Percentiles rank a stretch among this genome's conserved stretches.
phyloP scores from a whole-genome alignment of 129 eudicot genomes.

The Flaveria brownii region DNA sequence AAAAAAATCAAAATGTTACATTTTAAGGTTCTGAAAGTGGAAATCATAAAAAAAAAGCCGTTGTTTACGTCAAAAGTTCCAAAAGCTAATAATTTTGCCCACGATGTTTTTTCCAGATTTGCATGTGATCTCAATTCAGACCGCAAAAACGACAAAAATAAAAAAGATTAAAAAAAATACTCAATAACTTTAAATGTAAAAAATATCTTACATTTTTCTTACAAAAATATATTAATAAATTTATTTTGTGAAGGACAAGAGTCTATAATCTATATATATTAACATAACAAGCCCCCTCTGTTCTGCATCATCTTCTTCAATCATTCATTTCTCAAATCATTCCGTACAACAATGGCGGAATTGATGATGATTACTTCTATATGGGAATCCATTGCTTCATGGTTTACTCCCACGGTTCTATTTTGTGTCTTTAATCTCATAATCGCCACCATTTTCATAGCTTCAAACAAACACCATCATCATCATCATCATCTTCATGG shows the following conservation, averaged over 20 bases:
- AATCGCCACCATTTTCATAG: slow-evolving; percentile 48
- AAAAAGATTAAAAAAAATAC: not conserved
- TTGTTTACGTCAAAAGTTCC: not conserved
- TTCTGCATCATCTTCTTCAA: slow-evolving; percentile 13
- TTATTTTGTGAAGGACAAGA: too few relatives aligned
- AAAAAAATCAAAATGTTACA: not conserved
- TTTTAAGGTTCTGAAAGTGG: not conserved
- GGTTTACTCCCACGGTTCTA: slow-evolving; percentile 57
- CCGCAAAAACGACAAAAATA: not conserved
- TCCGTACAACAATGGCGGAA: slow-evolving; percentile 1
- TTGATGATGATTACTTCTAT: slow-evolving; percentile 29
- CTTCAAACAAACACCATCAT: slow-evolving; percentile 16
- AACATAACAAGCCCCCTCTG: not conserved
- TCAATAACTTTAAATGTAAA: not conserved
- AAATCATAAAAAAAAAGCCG: not conserved
- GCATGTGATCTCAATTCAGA: slow-evolving; percentile 14
- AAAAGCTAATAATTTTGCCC: slow-evolving; percentile 1
- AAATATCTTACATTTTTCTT: not conserved
- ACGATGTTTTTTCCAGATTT: slow-evolving; percentile 12
- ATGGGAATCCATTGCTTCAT: slow-evolving; percentile 39
- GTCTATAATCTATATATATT: not conserved
- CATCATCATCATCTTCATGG: not conserved
- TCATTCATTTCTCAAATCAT: not conserved
- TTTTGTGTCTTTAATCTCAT: slow-evolving; percentile 57
- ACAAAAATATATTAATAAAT: too few relatives aligned